These are phyloP conservation scores for Aphanomyces euteiches DNA, from an alignment of 352 stramenopile species.

Conservation along the genomic window DNA sequence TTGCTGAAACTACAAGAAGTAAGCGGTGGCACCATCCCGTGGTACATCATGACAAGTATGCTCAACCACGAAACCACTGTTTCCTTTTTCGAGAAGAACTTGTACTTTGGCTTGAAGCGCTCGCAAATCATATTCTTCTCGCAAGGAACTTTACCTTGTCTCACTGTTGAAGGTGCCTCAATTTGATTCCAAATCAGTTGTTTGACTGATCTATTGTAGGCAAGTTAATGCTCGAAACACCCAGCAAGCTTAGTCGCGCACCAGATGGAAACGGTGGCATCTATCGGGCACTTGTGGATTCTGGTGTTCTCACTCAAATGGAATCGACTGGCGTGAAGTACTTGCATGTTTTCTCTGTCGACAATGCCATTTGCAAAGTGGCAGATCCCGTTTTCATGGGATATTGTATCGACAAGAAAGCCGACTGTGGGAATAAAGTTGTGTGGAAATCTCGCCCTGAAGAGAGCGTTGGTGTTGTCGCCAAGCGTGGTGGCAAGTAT, in stretches of 20 bases:
- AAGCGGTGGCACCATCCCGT: slow-evolving; percentile 43
- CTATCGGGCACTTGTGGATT: slow-evolving; percentile 89
- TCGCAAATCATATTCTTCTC: slow-evolving; percentile 93
- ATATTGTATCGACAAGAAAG: slow-evolving; percentile 90
- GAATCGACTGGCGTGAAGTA: slow-evolving; percentile 84
- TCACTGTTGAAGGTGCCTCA: slow-evolving; percentile 60
- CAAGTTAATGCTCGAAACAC: slow-evolving; percentile 95
- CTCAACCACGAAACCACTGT: slow-evolving; percentile 94
- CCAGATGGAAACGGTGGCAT: slow-evolving; percentile 97
- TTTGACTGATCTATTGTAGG: slow-evolving; percentile 38
- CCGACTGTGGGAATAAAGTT: slow-evolving; percentile 96
- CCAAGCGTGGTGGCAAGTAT: slow-evolving; percentile 69
- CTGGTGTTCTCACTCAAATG: slow-evolving; percentile 87
- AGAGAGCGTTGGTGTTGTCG: slow-evolving; percentile 93
- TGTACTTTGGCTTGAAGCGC: slow-evolving; percentile 88
- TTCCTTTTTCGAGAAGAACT: slow-evolving; percentile 85
- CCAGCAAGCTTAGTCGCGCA: slow-evolving; percentile 76
- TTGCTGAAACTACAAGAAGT: slow-evolving; percentile 69
- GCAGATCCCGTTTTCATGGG: slow-evolving; percentile 96
- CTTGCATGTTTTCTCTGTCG: slow-evolving; percentile 96
- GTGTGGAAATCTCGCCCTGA: slow-evolving; percentile 90
- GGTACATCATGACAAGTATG: slow-evolving; percentile 97
- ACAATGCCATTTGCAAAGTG: slow-evolving; percentile 95
- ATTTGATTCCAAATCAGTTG: neutral
- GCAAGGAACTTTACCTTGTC: slow-evolving; percentile 96